Base-by-base conservation (phyloP, 768 basidiomycete genomes). In the Leccinellum rugosiceps region DNA sequence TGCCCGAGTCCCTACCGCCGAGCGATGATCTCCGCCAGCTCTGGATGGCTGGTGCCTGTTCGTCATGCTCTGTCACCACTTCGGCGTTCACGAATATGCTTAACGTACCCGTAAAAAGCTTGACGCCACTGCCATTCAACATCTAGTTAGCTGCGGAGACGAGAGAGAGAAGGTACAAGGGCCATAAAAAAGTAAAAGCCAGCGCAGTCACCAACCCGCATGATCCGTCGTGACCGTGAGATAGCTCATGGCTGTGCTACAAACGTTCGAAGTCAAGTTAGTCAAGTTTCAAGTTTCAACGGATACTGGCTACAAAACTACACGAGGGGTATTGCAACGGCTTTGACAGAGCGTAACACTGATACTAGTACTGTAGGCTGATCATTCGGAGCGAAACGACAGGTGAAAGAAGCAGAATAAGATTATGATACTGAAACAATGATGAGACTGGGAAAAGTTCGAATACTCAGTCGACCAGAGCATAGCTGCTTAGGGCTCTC, bases 21-120 rank as follows among this genome's bases (percentile, higher is more conserved):
- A 62, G 94, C 90, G 70, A 98, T 92, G 66, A 92, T 88, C 73
- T 95, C 88, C 34, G 95, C 95, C 63, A 98, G 82, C 75, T 94
- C 91, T 53, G 94, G 93, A 75, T 98, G 96, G 75, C 92, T 94
- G 34, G 93, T 95, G 60, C 94, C 94, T 96, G 59, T 56, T 52
- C 34, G 13, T 47, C 52, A 26, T 53, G 23, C 26, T n/a, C 43
- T 34, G 44, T 61, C 14, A 59, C 38, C 21, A 21, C 51, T 43
- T 52, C 47, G 34, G 52, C 17, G 0, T n/a, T 14, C 38, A 57
- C 19, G 58, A 44, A 41, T 19, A 45, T 43, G n/a, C 46, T 38
- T 9, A 35, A 72, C 80, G 53, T 58, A 83, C 82, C 82, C n/a
- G 81, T 76, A 63, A 83, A 83, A 58, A 83, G 76, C 66, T 83